Evolutionary conservation across 345 rosid genomes (phyloP), one percentile per base, ranked within the genome.

Genomic region (Eucalyptus victrix): DNA sequence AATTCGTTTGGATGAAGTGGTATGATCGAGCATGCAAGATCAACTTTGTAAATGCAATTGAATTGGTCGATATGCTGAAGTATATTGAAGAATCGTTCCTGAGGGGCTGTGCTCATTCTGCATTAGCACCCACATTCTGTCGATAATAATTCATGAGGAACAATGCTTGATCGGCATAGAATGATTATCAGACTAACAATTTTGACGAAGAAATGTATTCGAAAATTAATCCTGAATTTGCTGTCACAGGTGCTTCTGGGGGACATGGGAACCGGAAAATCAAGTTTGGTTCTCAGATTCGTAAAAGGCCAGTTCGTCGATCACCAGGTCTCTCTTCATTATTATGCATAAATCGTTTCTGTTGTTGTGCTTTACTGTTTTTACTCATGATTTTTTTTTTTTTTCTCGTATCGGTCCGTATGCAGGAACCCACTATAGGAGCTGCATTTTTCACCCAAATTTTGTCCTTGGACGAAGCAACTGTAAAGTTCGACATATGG

Each of bases 401-500:
- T 47, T 50, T 50, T 6, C 34, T 12, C 12, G 8, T 16, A 26
- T 8, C 30, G 44, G 49, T 49, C 45, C 21, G 40, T 8, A 7
- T 86, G 49, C 88, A 95, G 96, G 97, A 95, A 92, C 92, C 98
- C 69, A 96, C 96, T 2, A 93, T 95, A 30, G 97, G 97, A 89
- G 98, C 97, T 28, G 97, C 98, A 23, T 95, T 96, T 91, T 95
- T 96, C 94, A 95, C 96, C 91, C 96, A 96, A 91, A 94, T 95
- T 89, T 81, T 96, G 87, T 94, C 97, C 8, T 87, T 95, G 83
- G 91, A 89, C 17, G 98, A 96, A 89, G 96, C 95, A 7, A 95
- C 96, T 18, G 92, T 96, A 32, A 96, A 96, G 89, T 96, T 94
- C 83, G 97, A 96, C 86, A 95, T 94, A 91, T 96, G 98, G 98